A percentile compares a stretch with the other conserved stretches of the same genome.
These are phyloP conservation scores for Aspergillus brasiliensis DNA, from an alignment of 2,329 filamentous ascomycete genomes.

Conservation along the genomic window DNA sequence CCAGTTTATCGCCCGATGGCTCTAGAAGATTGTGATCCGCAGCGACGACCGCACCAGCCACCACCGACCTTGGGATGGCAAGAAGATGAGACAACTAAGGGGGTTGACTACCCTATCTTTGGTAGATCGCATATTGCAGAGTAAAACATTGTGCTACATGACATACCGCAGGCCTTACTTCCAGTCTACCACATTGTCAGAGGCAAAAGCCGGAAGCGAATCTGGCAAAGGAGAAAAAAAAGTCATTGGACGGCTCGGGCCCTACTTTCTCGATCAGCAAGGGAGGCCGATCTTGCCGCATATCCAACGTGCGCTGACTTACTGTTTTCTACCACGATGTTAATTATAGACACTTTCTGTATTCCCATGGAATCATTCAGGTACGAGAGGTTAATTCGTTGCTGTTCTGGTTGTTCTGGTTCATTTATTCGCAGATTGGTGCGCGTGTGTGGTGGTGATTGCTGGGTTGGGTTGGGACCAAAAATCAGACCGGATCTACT, in stretches of 20 bases:
- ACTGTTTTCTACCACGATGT: neutral
- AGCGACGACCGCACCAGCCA: neutral
- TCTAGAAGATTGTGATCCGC: neutral
- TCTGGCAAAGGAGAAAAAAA: neutral
- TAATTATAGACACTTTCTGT: neutral
- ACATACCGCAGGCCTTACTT: neutral
- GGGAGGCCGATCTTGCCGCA: neutral
- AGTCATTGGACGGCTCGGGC: neutral
- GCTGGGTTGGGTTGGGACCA: neutral
- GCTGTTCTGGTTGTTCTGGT: neutral
- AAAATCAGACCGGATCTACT: slow-evolving; percentile 1
- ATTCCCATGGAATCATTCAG: neutral
- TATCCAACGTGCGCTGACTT: neutral
- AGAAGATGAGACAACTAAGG: neutral
- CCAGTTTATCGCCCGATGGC: neutral
- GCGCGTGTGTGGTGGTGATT: neutral
- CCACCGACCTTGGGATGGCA: neutral
- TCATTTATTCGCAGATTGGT: neutral
- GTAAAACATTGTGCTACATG: neutral
- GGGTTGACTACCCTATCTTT: neutral
- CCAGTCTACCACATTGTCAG: neutral
- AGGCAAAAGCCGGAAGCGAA: neutral
- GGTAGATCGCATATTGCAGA: neutral
- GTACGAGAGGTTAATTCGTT: neutral
- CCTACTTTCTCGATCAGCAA: slow-evolving; percentile 1